phyloP scores from a whole-genome alignment of 306 rosid species.

The Inga leiocalycina region DNA sequence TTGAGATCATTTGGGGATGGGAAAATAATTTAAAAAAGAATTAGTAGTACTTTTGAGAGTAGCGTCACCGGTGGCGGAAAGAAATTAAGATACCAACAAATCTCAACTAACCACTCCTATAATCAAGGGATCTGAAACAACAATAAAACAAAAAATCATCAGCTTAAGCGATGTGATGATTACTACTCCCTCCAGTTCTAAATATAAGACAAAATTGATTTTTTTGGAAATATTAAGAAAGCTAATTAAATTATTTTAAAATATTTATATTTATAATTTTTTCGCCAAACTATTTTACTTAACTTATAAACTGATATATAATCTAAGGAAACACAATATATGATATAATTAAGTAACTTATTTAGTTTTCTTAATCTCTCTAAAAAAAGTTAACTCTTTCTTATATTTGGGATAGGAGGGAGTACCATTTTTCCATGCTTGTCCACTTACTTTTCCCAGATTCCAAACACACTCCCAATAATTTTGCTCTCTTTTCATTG shows the following conservation, averaged over 20 bases:
- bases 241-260: no score
- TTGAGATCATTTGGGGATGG: neutral
- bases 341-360: no score
- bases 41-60: neutral
- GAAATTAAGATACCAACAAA: neutral
- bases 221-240: no score
- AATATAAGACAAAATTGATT: no score
- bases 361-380: no score
- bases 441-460: slow-evolving; percentile 5
- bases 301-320: no score
- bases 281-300: no score
- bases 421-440: neutral
- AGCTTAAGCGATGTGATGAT: neutral
- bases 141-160: neutral
- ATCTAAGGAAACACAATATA: no score
- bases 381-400: no score
- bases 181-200: neutral
- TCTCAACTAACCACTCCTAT: neutral
- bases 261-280: no score
- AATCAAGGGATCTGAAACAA: neutral
- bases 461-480: neutral
- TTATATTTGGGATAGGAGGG: no score
- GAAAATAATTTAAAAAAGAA: neutral
- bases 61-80: neutral
- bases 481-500: slow-evolving; percentile 3